phyloP scores from a whole-genome alignment of 306 rosid species.

The Sechiopsis laciniata region DNA sequence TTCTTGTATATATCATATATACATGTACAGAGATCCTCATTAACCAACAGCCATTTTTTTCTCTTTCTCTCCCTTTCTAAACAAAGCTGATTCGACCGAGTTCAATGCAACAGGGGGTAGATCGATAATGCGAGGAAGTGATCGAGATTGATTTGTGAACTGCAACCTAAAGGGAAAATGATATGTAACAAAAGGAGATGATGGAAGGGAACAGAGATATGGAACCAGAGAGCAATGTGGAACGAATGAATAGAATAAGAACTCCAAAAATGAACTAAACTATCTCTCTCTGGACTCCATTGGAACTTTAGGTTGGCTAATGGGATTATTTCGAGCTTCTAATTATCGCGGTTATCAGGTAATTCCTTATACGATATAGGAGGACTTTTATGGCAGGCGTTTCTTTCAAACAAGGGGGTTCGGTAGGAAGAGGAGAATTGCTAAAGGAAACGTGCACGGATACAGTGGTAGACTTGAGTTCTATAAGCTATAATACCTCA shows the following conservation, averaged over 20 bases:
- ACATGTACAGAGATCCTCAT: slow-evolving; percentile 18
- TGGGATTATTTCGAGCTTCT: slow-evolving; percentile 48
- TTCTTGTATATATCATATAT: slow-evolving; percentile 20
- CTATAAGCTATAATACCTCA: slow-evolving; percentile 83
- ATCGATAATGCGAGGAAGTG: background rate
- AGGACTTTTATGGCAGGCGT: slow-evolving; percentile 40
- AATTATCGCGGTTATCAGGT: slow-evolving; percentile 49
- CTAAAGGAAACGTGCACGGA: slow-evolving; percentile 28
- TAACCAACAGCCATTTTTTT: slow-evolving; percentile 10
- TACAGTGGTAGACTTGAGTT: slow-evolving; percentile 28
- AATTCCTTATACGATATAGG: slow-evolving; percentile 34
- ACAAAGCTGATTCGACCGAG: background rate
- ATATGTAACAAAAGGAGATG: slow-evolving; percentile 3
- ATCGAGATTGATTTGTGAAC: background rate
- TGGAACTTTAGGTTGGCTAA: slow-evolving; percentile 31
- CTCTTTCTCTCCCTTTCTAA: background rate
- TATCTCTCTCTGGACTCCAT: slow-evolving; percentile 53
- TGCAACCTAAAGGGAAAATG: slow-evolving; percentile 1
- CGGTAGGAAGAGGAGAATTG: slow-evolving; percentile 26
- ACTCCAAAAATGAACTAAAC: slow-evolving; percentile 53
- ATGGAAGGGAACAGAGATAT: slow-evolving; percentile 17
- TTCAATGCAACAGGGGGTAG: background rate
- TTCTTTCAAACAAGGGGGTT: slow-evolving; percentile 27
- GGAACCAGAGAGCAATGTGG: slow-evolving; percentile 79
- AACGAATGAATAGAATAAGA: slow-evolving; percentile 76